A percentile compares a stretch with the other conserved stretches of the same genome.
phyloP scores from a whole-genome alignment of 2,329 filamentous ascomycete genomes.

The Hymenoscyphus linearis region DNA sequence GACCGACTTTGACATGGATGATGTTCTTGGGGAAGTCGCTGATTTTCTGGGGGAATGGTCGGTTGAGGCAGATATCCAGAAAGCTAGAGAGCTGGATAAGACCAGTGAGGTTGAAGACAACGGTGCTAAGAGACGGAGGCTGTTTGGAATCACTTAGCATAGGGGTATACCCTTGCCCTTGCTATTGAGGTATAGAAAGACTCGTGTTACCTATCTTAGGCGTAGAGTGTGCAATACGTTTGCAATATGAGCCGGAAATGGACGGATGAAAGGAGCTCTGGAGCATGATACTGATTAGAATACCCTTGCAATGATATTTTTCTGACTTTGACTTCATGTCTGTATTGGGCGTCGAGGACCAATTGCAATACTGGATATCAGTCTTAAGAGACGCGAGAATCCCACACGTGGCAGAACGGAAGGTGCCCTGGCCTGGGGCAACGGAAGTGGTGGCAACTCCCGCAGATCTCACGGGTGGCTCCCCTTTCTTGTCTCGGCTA shows the following conservation, averaged over 20 bases:
- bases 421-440: not conserved
- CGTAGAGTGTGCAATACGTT: not conserved
- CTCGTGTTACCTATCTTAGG: not conserved
- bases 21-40: conserved; percentile 24
- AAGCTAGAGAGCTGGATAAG: conserved; percentile 23
- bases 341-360: not conserved
- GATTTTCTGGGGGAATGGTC: conserved; percentile 35
- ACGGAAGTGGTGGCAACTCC: not conserved
- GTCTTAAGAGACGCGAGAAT: not conserved
- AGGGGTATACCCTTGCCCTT: not conserved
- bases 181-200: not conserved
- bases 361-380: not conserved
- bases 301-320: conserved; percentile 3
- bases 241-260: not conserved
- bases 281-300: conserved; percentile 1
- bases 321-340: not conserved
- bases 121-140: conserved; percentile 15
- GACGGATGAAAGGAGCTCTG: not conserved
- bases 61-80: conserved; percentile 34
- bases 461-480: not conserved
- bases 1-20: conserved; percentile 23
- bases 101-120: conserved; percentile 8
- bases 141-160: conserved; percentile 18
- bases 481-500: conserved; percentile 2
- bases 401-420: conserved; percentile 1